These are phyloP conservation scores for Blastomyces silverae DNA, from an alignment of 2,329 filamentous ascomycete species.

Conservation along the genomic window DNA sequence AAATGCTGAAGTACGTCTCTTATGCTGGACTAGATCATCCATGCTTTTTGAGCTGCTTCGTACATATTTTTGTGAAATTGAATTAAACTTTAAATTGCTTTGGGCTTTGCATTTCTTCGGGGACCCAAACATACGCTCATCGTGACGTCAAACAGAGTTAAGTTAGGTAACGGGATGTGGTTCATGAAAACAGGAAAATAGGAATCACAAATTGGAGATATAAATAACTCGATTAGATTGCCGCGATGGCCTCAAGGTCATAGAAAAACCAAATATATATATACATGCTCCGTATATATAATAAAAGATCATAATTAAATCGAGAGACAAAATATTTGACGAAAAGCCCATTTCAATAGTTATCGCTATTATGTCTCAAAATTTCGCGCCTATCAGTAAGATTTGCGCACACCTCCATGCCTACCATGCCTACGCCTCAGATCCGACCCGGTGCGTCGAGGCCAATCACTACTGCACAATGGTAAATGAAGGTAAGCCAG, in stretches of 20 bases:
- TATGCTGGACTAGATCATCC: not conserved
- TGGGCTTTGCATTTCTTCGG: not conserved
- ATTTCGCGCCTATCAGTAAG: constrained; percentile 63
- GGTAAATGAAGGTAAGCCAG: constrained; percentile 52
- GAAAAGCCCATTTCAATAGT: not conserved
- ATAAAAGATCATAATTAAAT: not conserved
- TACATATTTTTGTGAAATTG: not conserved
- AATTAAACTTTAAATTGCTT: not conserved
- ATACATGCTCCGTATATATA: too few relatives aligned
- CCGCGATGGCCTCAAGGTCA: not conserved
- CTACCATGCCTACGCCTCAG: constrained; percentile 75
- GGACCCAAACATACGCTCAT: not conserved
- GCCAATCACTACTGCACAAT: constrained; percentile 82
- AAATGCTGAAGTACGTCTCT: not conserved
- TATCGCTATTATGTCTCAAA: constrained; percentile 25
- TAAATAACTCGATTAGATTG: not conserved
- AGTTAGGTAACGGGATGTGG: not conserved
- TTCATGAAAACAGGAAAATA: not conserved
- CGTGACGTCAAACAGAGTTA: not conserved
- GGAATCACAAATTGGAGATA: not conserved
- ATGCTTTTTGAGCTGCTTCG: not conserved
- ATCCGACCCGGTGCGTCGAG: constrained; percentile 63
- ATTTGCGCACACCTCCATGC: constrained; percentile 80
- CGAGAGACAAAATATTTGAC: not conserved
- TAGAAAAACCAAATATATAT: not conserved